phyloP scores from a whole-genome alignment of 2,329 filamentous ascomycete species.

The Daldinia eschscholtzii region DNA sequence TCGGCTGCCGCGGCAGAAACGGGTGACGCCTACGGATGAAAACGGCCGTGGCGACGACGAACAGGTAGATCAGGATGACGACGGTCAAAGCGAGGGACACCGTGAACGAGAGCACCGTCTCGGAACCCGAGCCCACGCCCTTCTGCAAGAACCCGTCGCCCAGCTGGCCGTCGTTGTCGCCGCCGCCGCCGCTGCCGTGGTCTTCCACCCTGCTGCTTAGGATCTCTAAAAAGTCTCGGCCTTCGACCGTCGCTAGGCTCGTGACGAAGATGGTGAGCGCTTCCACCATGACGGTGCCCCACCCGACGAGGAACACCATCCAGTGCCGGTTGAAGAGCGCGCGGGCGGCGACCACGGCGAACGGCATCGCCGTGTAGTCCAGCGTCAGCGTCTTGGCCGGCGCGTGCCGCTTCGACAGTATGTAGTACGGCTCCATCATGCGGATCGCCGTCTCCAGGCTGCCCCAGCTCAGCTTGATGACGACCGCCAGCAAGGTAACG shows the following conservation, averaged over 20 bases:
- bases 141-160: constrained; percentile 41
- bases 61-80: constrained; percentile 75
- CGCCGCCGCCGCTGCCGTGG: constrained; percentile 35
- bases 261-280: constrained; percentile 77
- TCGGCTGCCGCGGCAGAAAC: constrained; percentile 82
- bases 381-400: constrained; percentile 74
- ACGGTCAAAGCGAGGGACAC: constrained; percentile 72
- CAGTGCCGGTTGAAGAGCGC: constrained; percentile 74
- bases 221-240: constrained; percentile 67
- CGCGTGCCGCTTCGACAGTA: constrained; percentile 75
- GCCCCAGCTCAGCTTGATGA: constrained; percentile 76
- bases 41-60: constrained; percentile 68
- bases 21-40: constrained; percentile 73
- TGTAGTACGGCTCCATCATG: constrained; percentile 81
- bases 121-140: constrained; percentile 65
- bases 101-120: constrained; percentile 74
- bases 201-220: constrained; percentile 31
- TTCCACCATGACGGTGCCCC: constrained; percentile 79
- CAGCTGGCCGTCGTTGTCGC: neutral
- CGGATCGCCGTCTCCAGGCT: constrained; percentile 77
- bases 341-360: constrained; percentile 72
- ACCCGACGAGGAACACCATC: constrained; percentile 75
- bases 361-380: constrained; percentile 80
- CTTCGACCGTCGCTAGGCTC: constrained; percentile 73
- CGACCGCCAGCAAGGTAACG: constrained; percentile 73